Base-by-base conservation (phyloP, 2,329 filamentous ascomycete species). In the Sporothrix curviconia region DNA sequence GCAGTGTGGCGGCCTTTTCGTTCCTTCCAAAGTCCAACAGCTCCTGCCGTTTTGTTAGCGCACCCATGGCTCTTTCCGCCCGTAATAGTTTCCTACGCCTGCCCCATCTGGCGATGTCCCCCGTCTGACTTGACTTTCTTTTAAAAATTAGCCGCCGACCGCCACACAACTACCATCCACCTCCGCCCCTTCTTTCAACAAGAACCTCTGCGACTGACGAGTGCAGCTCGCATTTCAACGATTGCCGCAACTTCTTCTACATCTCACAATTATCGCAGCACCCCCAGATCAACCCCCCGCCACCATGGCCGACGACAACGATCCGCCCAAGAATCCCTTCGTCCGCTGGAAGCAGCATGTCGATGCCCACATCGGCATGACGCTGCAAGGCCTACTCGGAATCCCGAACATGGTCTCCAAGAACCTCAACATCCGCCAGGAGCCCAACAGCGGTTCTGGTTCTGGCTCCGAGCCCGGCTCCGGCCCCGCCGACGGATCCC, bases 311-410 rank as follows among this genome's bases (percentile, higher is more conserved):
- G 62, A 60, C 53, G 59, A 65, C 59, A 59, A 40, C 40, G 63
- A 64, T 11, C 58, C 64, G 6, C 57, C 65, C 4, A 66, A 64
- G 46, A 73, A 74, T 55, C 66, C 67, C n/a, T 75, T 75, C 61
- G 62, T 75, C 39, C 70, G 70, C 57, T 74, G 72, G 64, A 75
- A 71, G 62, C 69, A 73, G 56, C 68, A 71, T 57, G 68, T 76
- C 57, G 71, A 77, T 62, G 62, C 63, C 43, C 70, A 68, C 56
- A 65, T 76, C 58, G 66, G 68, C 39, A 65, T 69, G 22, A 67
- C 66, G 14, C 61, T 70, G 43, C 64, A 68, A 28, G 60, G 65
- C 19, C 49, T 69, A 22, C 60, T 69, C 32, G 65, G 66, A 55
- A 55, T 65, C 28, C 64, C 66, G 8, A 56, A 64, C 14, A 64